Evolutionary conservation across 192 early-diverging fungal genomes (phyloP), one percentile per base, ranked within the genome.

Genomic region (Coemansia sp.): DNA sequence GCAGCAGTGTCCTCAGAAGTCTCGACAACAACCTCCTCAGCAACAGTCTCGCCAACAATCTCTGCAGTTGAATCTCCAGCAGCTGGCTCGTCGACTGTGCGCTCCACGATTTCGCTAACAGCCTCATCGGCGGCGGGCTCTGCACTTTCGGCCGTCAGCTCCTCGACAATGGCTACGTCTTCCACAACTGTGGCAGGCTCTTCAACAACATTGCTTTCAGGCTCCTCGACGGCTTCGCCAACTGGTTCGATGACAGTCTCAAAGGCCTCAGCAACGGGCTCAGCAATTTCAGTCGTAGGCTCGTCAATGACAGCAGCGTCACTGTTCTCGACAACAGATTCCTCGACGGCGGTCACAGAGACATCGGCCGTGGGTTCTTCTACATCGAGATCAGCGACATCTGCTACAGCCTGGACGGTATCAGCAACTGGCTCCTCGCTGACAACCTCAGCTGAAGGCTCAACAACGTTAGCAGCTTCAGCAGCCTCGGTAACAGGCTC

Each of bases 341-440:
- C 46, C 39, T 9, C 63, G 29, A 14, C 63, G 12, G 66, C 4
- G 39, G 14, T 12, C 14, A 45, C 17, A 45, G 44, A 19, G n/a
- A 45, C 44, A 45, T 45, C n/a, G 44, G 44, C 44, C 17, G 44
- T 45, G n/a, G 44, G 44, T 46, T 69, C 59, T 19, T 44, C 41
- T 10, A 21, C 48, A n/a, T 19, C 34, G 34, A 37, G 14, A 6
- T 60, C 34, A 1, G n/a, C 17, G 19, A 12, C 29, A 10, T 34
- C 31, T 1, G 32, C 31, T 2, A n/a, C 29, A 2, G 31, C 17
- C 15, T 55, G 39, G 11, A 12, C 39, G 14, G 39, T 41, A 41
- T 41, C 48, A 51, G 21, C 25, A 51, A 25, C 27, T 1, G 12
- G 27, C 11, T 55, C 51, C 27, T 55, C 51, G 11, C 25, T 15